A percentile compares a stretch with the other conserved stretches of the same genome.
Conservation (phyloP, 805 yeast species). For the Kluyveromyces siamensis region DNA sequence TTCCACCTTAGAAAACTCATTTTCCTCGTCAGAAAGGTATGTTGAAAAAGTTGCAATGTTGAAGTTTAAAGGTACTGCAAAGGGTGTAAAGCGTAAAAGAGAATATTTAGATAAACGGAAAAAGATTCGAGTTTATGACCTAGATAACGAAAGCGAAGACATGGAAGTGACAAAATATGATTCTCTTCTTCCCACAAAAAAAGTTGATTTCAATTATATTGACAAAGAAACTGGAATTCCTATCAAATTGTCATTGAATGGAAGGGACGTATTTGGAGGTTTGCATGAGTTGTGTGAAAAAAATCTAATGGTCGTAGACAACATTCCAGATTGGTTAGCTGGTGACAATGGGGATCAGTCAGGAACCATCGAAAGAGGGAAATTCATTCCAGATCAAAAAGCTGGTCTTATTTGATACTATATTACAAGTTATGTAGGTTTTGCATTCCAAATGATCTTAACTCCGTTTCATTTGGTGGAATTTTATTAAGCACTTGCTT, state of each 20-base stretch:
- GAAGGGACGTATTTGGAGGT: slow-evolving; percentile 72
- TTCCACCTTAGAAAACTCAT: background rate
- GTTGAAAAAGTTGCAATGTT: slow-evolving; percentile 39
- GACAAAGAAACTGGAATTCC: slow-evolving; percentile 25
- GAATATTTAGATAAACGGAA: slow-evolving; percentile 33
- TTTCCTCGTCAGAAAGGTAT: slow-evolving; percentile 23
- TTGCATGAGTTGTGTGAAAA: slow-evolving; percentile 54
- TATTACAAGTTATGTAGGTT: slow-evolving; percentile 11
- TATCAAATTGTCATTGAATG: slow-evolving; percentile 36
- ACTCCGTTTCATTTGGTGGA: slow-evolving; percentile 20
- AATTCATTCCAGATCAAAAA: slow-evolving; percentile 14
- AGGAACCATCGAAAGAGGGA: slow-evolving; percentile 39
- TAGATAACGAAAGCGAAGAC: slow-evolving; percentile 14
- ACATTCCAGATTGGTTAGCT: slow-evolving; percentile 66
- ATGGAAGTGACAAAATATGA: slow-evolving; percentile 28
- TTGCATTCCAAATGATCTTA: slow-evolving; percentile 16
- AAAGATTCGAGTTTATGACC: slow-evolving; percentile 14
- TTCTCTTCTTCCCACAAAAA: slow-evolving; percentile 52
- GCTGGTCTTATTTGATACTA: background rate
- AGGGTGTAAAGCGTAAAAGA: slow-evolving; percentile 29
- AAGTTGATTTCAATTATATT: slow-evolving; percentile 36
- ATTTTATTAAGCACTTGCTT: slow-evolving; percentile 15
- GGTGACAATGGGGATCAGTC: slow-evolving; percentile 58
- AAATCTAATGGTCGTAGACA: slow-evolving; percentile 42
- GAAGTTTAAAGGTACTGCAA: slow-evolving; percentile 50